A percentile compares a stretch with the other conserved stretches of the same genome.
Conservation (phyloP, 768 basidiomycete genomes). For the Leccinum aurantiacum region DNA sequence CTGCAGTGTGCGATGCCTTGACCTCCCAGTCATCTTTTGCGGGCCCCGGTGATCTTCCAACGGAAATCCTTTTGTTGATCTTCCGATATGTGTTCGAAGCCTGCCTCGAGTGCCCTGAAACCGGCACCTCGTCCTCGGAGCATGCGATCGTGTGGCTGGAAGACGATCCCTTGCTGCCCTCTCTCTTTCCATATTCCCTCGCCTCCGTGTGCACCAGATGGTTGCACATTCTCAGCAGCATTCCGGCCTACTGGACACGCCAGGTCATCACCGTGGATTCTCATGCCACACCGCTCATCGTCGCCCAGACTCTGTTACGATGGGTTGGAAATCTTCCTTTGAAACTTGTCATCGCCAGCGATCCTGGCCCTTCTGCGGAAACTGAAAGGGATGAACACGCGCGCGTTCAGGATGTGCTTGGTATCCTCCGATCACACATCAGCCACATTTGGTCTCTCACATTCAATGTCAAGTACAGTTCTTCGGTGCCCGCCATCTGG, state of each 20-base stretch:
- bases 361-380: neutral
- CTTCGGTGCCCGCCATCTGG: conserved; percentile 6
- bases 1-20: too few species aligned
- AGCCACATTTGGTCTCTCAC: conserved; percentile 5
- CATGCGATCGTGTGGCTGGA: conserved; percentile 7
- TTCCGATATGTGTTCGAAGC: conserved; percentile 7
- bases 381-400: neutral
- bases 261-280: conserved; percentile 18
- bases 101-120: neutral
- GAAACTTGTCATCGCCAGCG: conserved; percentile 5
- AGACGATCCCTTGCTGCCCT: conserved; percentile 10
- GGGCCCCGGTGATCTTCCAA: neutral
- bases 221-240: conserved; percentile 12
- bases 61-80: conserved; percentile 8
- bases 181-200: conserved; percentile 8
- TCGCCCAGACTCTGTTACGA: neutral
- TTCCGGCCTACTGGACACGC: conserved; percentile 21
- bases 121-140: neutral
- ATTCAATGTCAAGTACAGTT: conserved; percentile 1
- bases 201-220: conserved; percentile 21
- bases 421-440: conserved; percentile 1
- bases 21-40: neutral
- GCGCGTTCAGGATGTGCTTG: neutral
- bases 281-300: neutral
- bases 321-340: neutral